phyloP scores from a whole-genome alignment of 768 basidiomycete genomes.

The Mycena galericulata region DNA sequence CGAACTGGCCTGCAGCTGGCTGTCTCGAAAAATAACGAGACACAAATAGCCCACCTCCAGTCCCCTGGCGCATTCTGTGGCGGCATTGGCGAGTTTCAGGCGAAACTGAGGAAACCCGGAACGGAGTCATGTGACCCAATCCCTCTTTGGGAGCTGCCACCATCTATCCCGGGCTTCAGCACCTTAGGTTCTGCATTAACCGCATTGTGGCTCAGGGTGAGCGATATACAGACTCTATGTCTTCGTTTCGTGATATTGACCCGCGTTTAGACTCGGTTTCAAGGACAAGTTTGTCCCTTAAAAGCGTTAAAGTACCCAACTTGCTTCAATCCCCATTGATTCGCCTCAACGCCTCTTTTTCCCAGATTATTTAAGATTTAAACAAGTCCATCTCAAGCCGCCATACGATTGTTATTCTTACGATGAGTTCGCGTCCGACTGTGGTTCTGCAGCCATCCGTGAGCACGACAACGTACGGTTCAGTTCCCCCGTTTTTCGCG shows the following conservation, averaged over 20 bases:
- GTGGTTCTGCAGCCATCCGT: slow-evolving; percentile 84
- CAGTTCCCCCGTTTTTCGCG: slow-evolving; percentile 33
- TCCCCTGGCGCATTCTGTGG: no score
- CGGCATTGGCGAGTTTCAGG: no score
- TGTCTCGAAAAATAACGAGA: no score
- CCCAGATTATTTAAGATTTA: slow-evolving; percentile 24
- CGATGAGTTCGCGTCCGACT: slow-evolving; percentile 76
- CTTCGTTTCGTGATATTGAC: background rate
- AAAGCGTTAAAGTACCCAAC: background rate
- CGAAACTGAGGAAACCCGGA: no score
- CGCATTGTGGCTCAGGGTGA: background rate
- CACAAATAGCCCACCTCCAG: no score
- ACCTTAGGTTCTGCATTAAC: background rate
- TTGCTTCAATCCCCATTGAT: slow-evolving; percentile 10
- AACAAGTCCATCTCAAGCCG: background rate
- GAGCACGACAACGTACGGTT: slow-evolving; percentile 83
- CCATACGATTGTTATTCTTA: slow-evolving; percentile 30
- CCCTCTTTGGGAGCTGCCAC: slow-evolving; percentile 18
- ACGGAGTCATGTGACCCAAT: background rate
- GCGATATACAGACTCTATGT: background rate
- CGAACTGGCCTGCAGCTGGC: no score
- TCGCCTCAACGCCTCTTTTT: background rate
- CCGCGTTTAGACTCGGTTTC: background rate
- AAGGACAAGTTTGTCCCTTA: slow-evolving; percentile 2
- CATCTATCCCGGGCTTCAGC: slow-evolving; percentile 6